These are phyloP conservation scores for Amoebophrya sp. DNA, from an alignment of 169 alveolate genomes.

Conservation along the genomic window DNA sequence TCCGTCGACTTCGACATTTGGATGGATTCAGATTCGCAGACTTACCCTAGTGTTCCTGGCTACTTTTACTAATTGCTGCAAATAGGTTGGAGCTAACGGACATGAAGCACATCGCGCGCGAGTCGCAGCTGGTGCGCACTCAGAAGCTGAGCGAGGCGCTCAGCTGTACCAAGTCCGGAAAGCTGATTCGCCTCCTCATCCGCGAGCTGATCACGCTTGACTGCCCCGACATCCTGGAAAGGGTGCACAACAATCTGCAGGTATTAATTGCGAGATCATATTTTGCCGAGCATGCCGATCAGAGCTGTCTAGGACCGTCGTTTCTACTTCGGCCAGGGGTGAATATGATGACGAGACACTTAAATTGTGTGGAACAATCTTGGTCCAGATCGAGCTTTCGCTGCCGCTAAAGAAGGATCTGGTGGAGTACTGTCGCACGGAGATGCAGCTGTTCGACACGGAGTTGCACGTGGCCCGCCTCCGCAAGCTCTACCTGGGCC, in stretches of 20 bases:
- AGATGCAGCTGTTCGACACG: neutral
- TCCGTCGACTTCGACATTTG: too few relatives aligned
- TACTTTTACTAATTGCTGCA: too few relatives aligned
- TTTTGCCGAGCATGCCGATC: neutral
- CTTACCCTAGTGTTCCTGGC: too few relatives aligned
- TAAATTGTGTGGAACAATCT: neutral
- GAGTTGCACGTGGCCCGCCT: neutral
- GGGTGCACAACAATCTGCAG: neutral
- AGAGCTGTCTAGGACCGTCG: too few relatives aligned
- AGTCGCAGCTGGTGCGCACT: neutral
- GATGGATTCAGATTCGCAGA: too few relatives aligned
- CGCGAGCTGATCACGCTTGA: neutral
- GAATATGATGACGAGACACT: too few relatives aligned
- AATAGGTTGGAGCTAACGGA: neutral
- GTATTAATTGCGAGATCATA: neutral
- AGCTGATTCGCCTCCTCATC: neutral
- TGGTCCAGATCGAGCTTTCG: neutral
- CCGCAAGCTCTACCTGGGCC: neutral
- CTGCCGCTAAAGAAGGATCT: neutral
- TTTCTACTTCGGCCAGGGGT: neutral
- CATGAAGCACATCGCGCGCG: neutral
- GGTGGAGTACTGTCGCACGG: neutral
- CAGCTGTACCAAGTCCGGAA: neutral
- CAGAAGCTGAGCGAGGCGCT: neutral
- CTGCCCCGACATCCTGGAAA: neutral